Percentiles rank a stretch among this genome's conserved stretches.
Conservation (phyloP, 2,329 filamentous ascomycete genomes). For the Colletotrichum lupini region DNA sequence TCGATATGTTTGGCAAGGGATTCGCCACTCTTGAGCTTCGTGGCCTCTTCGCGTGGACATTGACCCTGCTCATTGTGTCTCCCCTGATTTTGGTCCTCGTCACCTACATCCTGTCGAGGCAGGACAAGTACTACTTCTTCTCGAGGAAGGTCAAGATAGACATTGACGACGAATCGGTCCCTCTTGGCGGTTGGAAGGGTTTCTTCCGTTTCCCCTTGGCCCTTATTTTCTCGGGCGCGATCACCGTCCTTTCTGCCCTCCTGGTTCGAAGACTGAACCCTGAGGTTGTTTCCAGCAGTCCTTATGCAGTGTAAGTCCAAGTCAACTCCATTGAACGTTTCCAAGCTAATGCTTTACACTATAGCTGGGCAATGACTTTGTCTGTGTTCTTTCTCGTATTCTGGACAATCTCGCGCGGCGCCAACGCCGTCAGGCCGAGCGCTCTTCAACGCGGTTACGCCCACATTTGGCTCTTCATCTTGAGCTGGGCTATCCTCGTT, state of each 20-base stretch:
- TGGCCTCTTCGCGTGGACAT: slow-evolving; percentile 88
- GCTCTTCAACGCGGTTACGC: slow-evolving; percentile 86
- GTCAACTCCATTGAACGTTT: neutral
- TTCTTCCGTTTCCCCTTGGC: slow-evolving; percentile 87
- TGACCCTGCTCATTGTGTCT: slow-evolving; percentile 83
- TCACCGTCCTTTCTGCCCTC: slow-evolving; percentile 79
- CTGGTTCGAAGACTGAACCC: slow-evolving; percentile 87
- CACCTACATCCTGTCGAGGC: slow-evolving; percentile 74
- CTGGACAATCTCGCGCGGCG: slow-evolving; percentile 85
- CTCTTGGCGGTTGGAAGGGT: slow-evolving; percentile 81
- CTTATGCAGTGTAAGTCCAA: slow-evolving; percentile 75
- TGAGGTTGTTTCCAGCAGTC: slow-evolving; percentile 88
- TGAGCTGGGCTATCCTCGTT: slow-evolving; percentile 80
- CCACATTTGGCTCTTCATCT: slow-evolving; percentile 84
- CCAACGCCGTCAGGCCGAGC: slow-evolving; percentile 83
- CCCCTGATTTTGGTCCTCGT: slow-evolving; percentile 79
- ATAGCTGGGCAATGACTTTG: slow-evolving; percentile 83
- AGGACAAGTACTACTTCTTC: slow-evolving; percentile 91
- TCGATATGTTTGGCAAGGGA: slow-evolving; percentile 85
- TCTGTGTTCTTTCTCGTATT: slow-evolving; percentile 83
- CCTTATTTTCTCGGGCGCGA: slow-evolving; percentile 72
- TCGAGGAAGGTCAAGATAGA: slow-evolving; percentile 67
- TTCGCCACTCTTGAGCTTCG: slow-evolving; percentile 85
- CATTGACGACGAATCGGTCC: slow-evolving; percentile 66
- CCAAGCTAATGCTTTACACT: slow-evolving; percentile 30